phyloP scores from a whole-genome alignment of 495 filamentous ascomycete species.

The Bathelium albidoporum region DNA sequence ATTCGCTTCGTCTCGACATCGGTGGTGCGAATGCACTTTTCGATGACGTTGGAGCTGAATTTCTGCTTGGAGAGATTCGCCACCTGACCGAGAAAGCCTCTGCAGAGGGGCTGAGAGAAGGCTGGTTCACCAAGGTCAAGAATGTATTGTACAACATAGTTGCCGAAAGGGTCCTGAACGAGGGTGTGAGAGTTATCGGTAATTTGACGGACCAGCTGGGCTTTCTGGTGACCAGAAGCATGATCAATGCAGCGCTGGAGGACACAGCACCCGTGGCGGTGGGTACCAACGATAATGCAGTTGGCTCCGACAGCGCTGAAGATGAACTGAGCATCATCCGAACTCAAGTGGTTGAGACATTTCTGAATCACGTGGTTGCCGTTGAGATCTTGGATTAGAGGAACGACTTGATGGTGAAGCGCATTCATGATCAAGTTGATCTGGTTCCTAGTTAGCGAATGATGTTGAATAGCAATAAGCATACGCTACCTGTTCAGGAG shows the following conservation, averaged over 20 bases:
- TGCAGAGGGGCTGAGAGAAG: conserved; percentile 78
- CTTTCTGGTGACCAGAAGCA: conserved; percentile 79
- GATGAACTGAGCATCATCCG: conserved; percentile 84
- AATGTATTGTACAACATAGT: conserved; percentile 98
- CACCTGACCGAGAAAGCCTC: conserved; percentile 64
- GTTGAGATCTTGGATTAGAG: conserved; percentile 91
- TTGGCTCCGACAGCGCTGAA: conserved; percentile 81
- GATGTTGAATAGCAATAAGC: neutral
- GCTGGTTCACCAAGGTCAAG: conserved; percentile 73
- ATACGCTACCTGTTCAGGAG: conserved; percentile 45
- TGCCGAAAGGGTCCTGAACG: conserved; percentile 94
- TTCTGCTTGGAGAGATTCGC: conserved; percentile 82
- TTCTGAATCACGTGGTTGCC: conserved; percentile 99
- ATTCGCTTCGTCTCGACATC: conserved; percentile 56
- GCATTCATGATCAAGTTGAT: conserved; percentile 74
- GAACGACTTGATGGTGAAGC: conserved; percentile 68
- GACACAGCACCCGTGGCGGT: conserved; percentile 96
- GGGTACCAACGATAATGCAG: conserved; percentile 86
- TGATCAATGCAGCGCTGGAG: conserved; percentile 97
- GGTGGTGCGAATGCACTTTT: conserved; percentile 87
- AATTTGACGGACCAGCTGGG: conserved; percentile 74
- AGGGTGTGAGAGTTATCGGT: conserved; percentile 69
- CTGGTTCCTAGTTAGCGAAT: conserved; percentile 31
- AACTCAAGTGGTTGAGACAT: conserved; percentile 82
- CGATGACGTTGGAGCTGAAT: conserved; percentile 97